Base-by-base conservation (phyloP, 1,284 basidiomycete species). In the Polyporus tsugae region DNA sequence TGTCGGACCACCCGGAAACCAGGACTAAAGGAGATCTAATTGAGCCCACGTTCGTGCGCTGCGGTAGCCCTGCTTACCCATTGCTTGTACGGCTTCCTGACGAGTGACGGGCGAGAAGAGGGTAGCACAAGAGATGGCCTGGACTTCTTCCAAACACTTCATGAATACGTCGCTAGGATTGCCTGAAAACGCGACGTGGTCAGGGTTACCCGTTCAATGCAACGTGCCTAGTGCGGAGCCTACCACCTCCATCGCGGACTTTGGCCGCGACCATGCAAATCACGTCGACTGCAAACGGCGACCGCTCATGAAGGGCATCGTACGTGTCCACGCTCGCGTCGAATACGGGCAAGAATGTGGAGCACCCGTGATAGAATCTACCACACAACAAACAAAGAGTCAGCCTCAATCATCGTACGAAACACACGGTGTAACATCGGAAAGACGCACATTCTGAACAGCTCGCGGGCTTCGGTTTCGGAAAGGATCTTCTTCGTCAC, bases 251-350 rank as follows among this genome's bases (percentile, higher is more conserved):
- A 77, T 97, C 95, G 64, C 93, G 88, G 36, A 96, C 93, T 65
- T 92, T 88, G 10, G 94, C 91, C 6, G 94, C 95, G 35, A 96
- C 93, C 91, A 95, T 95, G 76, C 95, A 95, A 44, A 97, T 95
- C 41, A 90, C 89, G 72, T 96, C 90, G 29, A 95, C 91, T 60
- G 92, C 91, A 78, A 95, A 95, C 1, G 93, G 94, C 60, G 93
- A 95, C 42, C 94, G 90, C 68, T 91, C 88, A 76, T 91, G 93
- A 64, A 95, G 81, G 19, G 87, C 86, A 62, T 96, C 93, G 80
- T 89, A 96, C 0, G 94, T 95, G 78, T 97, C 95, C 25, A 87
- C 83, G 49, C 82, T 85, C 4, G 84, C 86, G 79, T 97, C 94
- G 75, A 95, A 96, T 29, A 96, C 90, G 42, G 95, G 93, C 77